These are phyloP conservation scores for Lippia alba DNA, from an alignment of 305 asterid genomes.

Conservation along the genomic window DNA sequence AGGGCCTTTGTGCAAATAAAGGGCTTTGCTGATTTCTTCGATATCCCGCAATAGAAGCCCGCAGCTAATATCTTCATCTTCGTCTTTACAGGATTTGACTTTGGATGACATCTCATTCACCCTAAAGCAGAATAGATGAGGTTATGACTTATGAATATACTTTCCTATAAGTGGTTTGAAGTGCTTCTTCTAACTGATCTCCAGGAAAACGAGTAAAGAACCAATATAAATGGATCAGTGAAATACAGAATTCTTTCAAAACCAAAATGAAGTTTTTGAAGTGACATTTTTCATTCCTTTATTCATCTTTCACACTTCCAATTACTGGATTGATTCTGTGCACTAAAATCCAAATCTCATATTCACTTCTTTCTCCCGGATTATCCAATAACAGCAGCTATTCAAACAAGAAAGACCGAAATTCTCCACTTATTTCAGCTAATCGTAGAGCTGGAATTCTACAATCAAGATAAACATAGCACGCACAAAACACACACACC, in stretches of 20 bases:
- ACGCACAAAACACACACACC: conserved; percentile 12
- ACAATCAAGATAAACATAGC: conserved; percentile 6
- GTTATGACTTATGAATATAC: neutral
- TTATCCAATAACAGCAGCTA: neutral
- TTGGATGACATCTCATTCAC: conserved; percentile 43
- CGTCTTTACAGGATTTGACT: conserved; percentile 36
- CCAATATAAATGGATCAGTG: neutral
- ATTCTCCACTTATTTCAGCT: conserved; percentile 1
- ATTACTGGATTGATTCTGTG: neutral
- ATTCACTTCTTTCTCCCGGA: conserved; percentile 11
- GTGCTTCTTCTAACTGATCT: conserved; percentile 19
- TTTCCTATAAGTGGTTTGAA: conserved; percentile 22
- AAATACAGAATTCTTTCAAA: neutral
- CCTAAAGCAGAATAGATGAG: conserved; percentile 30
- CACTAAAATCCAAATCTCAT: conserved; percentile 13
- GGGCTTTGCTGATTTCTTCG: conserved; percentile 79
- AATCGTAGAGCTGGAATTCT: conserved; percentile 17
- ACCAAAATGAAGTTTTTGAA: neutral
- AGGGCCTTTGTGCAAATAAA: conserved; percentile 59
- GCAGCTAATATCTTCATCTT: conserved; percentile 48
- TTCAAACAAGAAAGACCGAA: neutral
- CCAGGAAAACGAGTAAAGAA: conserved; percentile 3
- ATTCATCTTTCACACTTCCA: neutral
- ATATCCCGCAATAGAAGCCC: conserved; percentile 76
- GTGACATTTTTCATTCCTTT: neutral